These are phyloP conservation scores for Yamadazyma triangularis DNA, from an alignment of 1,139 yeast species.

Conservation along the genomic window DNA sequence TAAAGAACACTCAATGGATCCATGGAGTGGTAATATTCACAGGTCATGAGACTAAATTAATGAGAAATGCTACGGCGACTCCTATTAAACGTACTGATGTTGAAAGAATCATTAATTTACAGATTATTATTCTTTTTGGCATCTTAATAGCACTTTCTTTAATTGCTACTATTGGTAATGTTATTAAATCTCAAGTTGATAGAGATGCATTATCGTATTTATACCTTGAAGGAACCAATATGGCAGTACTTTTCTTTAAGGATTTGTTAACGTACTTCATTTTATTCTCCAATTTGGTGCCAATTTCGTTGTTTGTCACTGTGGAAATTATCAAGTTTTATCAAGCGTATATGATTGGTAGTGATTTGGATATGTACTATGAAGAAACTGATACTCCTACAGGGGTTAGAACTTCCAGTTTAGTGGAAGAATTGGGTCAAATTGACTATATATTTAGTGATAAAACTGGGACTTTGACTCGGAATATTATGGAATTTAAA, in stretches of 20 bases:
- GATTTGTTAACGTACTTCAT: slow-evolving; percentile 95
- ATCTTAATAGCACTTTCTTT: slow-evolving; percentile 72
- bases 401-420: slow-evolving; percentile 87
- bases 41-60: slow-evolving; percentile 95
- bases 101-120: slow-evolving; percentile 89
- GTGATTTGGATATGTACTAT: slow-evolving; percentile 90
- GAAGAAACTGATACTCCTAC: slow-evolving; percentile 90
- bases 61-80: slow-evolving; percentile 98
- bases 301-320: slow-evolving; percentile 91
- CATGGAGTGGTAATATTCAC: slow-evolving; percentile 93
- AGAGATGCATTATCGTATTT: slow-evolving; percentile 56
- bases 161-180: slow-evolving; percentile 85
- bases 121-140: slow-evolving; percentile 81
- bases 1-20: slow-evolving; percentile 93
- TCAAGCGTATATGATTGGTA: slow-evolving; percentile 90
- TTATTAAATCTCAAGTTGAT: slow-evolving; percentile 61
- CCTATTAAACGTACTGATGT: slow-evolving; percentile 97
- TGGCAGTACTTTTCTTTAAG: slow-evolving; percentile 69
- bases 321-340: slow-evolving; percentile 93
- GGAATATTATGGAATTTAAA: slow-evolving; percentile 95
- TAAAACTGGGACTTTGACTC: slow-evolving; percentile 91
- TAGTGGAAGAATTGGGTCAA: slow-evolving; percentile 96
- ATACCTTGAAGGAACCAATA: slow-evolving; percentile 64
- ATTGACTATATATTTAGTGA: slow-evolving; percentile 94
- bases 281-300: slow-evolving; percentile 89